These are phyloP conservation scores for Geotrichum carabidarum DNA, from an alignment of 1,139 yeast genomes.

Conservation along the genomic window DNA sequence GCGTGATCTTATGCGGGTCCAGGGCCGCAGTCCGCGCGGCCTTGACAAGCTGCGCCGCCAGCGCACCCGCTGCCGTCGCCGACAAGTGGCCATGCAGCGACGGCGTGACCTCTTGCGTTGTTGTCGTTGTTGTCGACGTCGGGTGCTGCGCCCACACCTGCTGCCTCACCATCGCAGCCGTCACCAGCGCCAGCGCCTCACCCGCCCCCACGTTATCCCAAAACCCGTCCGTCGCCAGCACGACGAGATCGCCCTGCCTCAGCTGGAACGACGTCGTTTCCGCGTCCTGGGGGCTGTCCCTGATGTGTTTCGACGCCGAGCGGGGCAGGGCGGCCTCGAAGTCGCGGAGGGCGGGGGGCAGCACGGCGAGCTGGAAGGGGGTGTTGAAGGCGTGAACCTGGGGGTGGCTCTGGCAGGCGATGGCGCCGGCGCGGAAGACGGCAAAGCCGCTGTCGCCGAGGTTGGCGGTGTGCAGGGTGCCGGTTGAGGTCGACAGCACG, in stretches of 20 bases:
- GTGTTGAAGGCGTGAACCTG: conserved; percentile 90
- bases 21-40: conserved; percentile 66
- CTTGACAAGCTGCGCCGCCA: conserved; percentile 57
- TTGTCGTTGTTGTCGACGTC: not conserved
- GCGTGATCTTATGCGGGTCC: conserved; percentile 72
- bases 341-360: conserved; percentile 60
- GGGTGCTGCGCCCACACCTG: conserved; percentile 20
- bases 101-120: conserved; percentile 16
- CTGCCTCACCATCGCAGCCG: conserved; percentile 29
- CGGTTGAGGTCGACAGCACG: conserved; percentile 53
- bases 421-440: conserved; percentile 60
- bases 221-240: conserved; percentile 92
- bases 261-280: conserved; percentile 37
- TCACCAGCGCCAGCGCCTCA: conserved; percentile 55
- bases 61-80: conserved; percentile 34
- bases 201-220: conserved; percentile 75
- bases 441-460: conserved; percentile 96
- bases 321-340: conserved; percentile 34
- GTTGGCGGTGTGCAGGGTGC: conserved; percentile 61
- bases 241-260: conserved; percentile 62
- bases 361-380: conserved; percentile 83
- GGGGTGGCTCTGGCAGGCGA: conserved; percentile 63
- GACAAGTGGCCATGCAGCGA: conserved; percentile 19
- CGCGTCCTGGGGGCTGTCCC: conserved; percentile 48
- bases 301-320: conserved; percentile 54